These are phyloP conservation scores for Datura wrightii DNA, from an alignment of 257 asterid genomes.

Conservation along the genomic window DNA sequence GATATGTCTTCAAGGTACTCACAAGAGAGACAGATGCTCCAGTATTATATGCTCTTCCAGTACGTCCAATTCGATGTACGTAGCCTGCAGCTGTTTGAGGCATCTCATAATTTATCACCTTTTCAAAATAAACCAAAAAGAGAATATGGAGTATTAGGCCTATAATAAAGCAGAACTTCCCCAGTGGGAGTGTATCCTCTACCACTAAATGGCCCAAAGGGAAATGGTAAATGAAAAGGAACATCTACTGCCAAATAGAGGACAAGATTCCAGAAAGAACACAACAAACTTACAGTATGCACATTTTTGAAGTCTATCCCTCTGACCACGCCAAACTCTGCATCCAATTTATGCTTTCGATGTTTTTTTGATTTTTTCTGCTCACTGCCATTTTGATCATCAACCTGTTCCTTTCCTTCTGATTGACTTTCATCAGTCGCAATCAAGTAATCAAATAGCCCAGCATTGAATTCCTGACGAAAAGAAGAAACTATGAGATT, in stretches of 20 bases:
- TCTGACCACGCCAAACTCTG: slow-evolving; percentile 97
- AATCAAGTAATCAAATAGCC: slow-evolving; percentile 89
- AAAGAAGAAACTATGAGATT: slow-evolving; percentile 31
- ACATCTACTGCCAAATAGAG: not conserved
- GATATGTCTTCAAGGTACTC: slow-evolving; percentile 42
- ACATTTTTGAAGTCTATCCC: slow-evolving; percentile 98
- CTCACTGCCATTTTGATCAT: slow-evolving; percentile 48
- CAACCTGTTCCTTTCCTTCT: slow-evolving; percentile 51
- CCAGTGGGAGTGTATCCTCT: not conserved
- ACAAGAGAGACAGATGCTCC: slow-evolving; percentile 98
- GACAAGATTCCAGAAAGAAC: slow-evolving; percentile 1
- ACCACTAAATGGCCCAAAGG: not conserved
- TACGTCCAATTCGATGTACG: slow-evolving; percentile 97
- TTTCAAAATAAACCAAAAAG: slow-evolving; percentile 30
- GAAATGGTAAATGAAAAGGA: not conserved
- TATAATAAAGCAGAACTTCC: too few species aligned
- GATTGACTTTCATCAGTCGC: slow-evolving; percentile 76
- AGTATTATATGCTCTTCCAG: slow-evolving; percentile 92
- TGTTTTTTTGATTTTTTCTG: slow-evolving; percentile 61
- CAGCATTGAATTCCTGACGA: slow-evolving; percentile 89
- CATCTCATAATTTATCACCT: slow-evolving; percentile 95
- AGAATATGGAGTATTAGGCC: slow-evolving; percentile 27
- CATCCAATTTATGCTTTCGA: slow-evolving; percentile 70
- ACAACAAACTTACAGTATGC: slow-evolving; percentile 65
- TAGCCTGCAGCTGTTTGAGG: slow-evolving; percentile 84